Conservation (phyloP, 2,329 filamentous ascomycete genomes). For the Phyllosticta citrichinensis region DNA sequence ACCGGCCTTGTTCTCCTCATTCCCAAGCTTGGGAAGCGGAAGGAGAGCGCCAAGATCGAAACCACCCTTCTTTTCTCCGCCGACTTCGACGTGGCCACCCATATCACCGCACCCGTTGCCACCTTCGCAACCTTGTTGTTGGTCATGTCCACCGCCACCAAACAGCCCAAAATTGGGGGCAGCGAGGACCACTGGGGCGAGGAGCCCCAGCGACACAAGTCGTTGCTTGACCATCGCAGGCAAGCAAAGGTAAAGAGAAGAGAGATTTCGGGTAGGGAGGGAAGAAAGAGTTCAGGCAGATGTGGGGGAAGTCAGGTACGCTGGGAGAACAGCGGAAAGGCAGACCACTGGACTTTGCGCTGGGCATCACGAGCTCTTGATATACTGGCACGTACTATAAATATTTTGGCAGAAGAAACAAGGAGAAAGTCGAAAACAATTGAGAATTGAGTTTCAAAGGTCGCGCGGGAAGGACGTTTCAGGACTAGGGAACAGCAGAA, state of each 20-base stretch:
- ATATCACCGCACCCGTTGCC: neutral
- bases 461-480: neutral
- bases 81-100: neutral
- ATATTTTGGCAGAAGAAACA: neutral
- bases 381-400: neutral
- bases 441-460: neutral
- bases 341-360: neutral
- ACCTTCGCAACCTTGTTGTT: neutral
- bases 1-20: neutral
- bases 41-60: no score
- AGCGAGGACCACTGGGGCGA: neutral
- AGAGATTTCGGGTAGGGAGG: neutral
- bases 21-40: no score
- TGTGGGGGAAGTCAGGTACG: neutral
- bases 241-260: neutral
- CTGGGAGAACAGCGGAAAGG: neutral
- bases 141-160: no score
- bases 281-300: neutral
- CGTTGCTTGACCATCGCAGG: neutral
- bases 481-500: neutral
- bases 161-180: neutral
- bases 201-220: neutral
- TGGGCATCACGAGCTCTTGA: neutral
- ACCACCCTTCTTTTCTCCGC: no score
- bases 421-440: neutral